Percentiles rank a stretch among this genome's conserved stretches.
phyloP scores from a whole-genome alignment of 2,329 filamentous ascomycete genomes.

The Xylaria sp. region DNA sequence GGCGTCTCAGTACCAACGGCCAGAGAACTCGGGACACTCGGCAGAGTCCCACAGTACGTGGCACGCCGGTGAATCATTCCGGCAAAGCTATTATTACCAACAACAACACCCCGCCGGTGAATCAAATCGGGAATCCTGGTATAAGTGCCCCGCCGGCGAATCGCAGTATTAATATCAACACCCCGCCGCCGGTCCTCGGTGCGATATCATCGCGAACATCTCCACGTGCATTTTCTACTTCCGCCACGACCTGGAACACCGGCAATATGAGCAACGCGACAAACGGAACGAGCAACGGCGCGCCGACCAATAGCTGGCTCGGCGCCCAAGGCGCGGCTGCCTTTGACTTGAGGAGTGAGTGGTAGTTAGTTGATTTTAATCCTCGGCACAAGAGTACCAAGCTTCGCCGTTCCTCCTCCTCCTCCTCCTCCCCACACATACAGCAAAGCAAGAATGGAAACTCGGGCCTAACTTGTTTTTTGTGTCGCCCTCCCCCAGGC shows the following conservation, averaged over 20 bases:
- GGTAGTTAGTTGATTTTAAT: neutral
- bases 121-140: neutral
- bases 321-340: constrained; percentile 47
- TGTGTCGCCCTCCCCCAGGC: constrained; percentile 52
- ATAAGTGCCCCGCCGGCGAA: constrained; percentile 2
- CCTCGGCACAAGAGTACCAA: no score
- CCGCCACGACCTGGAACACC: neutral
- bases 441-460: neutral
- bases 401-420: no score
- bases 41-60: neutral
- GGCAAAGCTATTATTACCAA: neutral
- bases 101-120: neutral
- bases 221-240: neutral
- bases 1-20: neutral
- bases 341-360: constrained; percentile 49
- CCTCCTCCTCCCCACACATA: neutral
- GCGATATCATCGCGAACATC: constrained; percentile 1
- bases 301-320: constrained; percentile 45
- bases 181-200: neutral
- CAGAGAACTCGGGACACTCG: neutral
- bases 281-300: constrained; percentile 12
- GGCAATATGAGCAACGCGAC: constrained; percentile 5
- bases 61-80: neutral
- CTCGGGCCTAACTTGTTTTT: constrained; percentile 9
- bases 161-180: neutral